These are phyloP conservation scores for Benincasa hispida DNA, from an alignment of 306 rosid genomes.

Conservation along the genomic window DNA sequence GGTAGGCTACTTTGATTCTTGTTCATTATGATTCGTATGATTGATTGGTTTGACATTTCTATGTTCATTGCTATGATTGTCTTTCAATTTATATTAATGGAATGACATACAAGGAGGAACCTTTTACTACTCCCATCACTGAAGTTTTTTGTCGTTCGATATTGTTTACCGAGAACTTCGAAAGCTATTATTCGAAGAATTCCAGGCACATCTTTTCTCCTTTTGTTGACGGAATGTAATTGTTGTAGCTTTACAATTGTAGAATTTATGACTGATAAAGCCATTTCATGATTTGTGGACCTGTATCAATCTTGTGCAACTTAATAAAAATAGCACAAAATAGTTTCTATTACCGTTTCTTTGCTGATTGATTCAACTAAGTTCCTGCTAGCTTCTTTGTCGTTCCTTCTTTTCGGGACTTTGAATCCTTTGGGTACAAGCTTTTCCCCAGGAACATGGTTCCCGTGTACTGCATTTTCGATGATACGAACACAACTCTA, in stretches of 20 bases:
- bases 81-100: conserved; percentile 41
- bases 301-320: conserved; percentile 57
- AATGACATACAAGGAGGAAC: conserved; percentile 38
- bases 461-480: background rate
- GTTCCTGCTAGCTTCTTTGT: conserved; percentile 19
- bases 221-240: conserved; percentile 33
- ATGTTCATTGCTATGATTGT: conserved; percentile 33
- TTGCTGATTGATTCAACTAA: conserved; percentile 17
- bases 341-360: conserved; percentile 28
- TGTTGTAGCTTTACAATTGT: conserved; percentile 58
- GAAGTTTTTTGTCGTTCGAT: conserved; percentile 42
- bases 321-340: conserved; percentile 52
- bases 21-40: conserved; percentile 72
- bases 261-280: conserved; percentile 53
- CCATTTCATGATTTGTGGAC: conserved; percentile 57
- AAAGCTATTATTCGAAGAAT: conserved; percentile 37
- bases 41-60: conserved; percentile 44
- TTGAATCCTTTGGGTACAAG: background rate
- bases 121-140: conserved; percentile 37
- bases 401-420: conserved; percentile 11
- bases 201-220: conserved; percentile 35
- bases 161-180: conserved; percentile 35
- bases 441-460: background rate
- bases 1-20: conserved; percentile 43
- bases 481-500: background rate